Evolutionary conservation across 2,329 filamentous ascomycete genomes (phyloP), one percentile per base, ranked within the genome.

Genomic region (Lomentospora prolificans): DNA sequence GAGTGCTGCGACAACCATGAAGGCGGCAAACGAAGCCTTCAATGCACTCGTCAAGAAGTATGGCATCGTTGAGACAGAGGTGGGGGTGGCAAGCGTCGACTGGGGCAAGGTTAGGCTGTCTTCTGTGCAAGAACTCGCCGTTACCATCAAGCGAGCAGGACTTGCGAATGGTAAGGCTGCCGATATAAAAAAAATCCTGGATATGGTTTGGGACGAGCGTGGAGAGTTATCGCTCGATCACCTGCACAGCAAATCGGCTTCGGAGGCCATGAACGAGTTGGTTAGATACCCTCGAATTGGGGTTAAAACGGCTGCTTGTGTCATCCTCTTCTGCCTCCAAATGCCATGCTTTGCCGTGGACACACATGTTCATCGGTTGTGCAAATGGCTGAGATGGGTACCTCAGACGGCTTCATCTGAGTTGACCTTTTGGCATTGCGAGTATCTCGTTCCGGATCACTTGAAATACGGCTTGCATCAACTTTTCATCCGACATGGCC

Each of bases 131-230:
- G 80, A 86, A 4, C 73, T 94, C n/a, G 80, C 79, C 50, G 71
- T 85, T 53, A 80, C 86, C 0, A 90, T 94, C 64, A 83, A 82
- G 61, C 70, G 72, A 6, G 88, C 87, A 8, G 90, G 90, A 0
- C 72, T 91, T 2, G 85, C 82, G 2, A 77, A 80, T n/a, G 75
- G 76, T 14, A 94, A 91, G 68, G 84, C 82, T 58, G 84, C 78
- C 54, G 76, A 85, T 60, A 89, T 95, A 64, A 90, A 91, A 66
- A 69, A 71, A 14, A 89, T 89, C 33, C 73, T 95, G 7, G 80
- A 89, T 53, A 81, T 84, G 68, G 85, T 90, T 0, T 82, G 86
- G 63, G 72, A 82, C 48, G 83, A 89, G 61, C 71, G 81, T 27
- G 73, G 81, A 51, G 70, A 86, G 36, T 75, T 90, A 3, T 75